These are phyloP conservation scores for Suhomyces canberraensis DNA, from an alignment of 805 yeast genomes.

Conservation along the genomic window DNA sequence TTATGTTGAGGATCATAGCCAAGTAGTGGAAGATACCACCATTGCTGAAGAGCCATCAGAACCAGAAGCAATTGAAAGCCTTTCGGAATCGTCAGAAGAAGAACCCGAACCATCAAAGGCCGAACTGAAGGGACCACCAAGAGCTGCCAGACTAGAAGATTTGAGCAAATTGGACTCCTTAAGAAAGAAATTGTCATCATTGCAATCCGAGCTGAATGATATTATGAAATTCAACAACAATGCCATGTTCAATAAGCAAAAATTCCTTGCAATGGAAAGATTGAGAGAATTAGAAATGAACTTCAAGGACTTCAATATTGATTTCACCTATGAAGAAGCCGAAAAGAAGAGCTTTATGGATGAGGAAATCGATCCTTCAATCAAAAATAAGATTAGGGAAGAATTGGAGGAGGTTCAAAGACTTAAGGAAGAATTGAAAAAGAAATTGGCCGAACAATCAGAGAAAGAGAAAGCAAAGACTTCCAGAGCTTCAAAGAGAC, in stretches of 20 bases:
- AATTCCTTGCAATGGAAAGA: constrained; percentile 65
- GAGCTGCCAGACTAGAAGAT: constrained; percentile 48
- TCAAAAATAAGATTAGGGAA: constrained; percentile 36
- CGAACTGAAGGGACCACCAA: constrained; percentile 29
- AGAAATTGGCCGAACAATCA: constrained; percentile 28
- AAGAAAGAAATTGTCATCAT: constrained; percentile 53
- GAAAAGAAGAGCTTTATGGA: constrained; percentile 3
- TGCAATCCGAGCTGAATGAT: constrained; percentile 75
- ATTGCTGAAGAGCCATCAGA: constrained; percentile 11
- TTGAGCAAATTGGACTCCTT: constrained; percentile 52
- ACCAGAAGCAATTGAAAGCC: constrained; percentile 17
- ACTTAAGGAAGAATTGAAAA: constrained; percentile 37
- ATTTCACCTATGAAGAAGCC: constrained; percentile 32
- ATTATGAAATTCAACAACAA: constrained; percentile 66
- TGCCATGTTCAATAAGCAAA: constrained; percentile 58
- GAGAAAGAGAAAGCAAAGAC: constrained; percentile 10
- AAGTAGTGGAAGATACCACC: constrained; percentile 1
- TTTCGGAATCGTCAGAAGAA: constrained; percentile 14
- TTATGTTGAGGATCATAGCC: constrained; percentile 17
- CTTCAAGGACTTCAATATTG: constrained; percentile 63
- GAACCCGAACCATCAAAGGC: constrained; percentile 18
- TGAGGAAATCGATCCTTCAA: constrained; percentile 28
- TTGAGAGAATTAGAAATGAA: constrained; percentile 64
- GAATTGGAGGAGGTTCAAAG: constrained; percentile 43
- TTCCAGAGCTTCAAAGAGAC: constrained; percentile 8